Evolutionary conservation across 2,329 filamentous ascomycete genomes (phyloP).

Genomic region (Helotiales sp.): DNA sequence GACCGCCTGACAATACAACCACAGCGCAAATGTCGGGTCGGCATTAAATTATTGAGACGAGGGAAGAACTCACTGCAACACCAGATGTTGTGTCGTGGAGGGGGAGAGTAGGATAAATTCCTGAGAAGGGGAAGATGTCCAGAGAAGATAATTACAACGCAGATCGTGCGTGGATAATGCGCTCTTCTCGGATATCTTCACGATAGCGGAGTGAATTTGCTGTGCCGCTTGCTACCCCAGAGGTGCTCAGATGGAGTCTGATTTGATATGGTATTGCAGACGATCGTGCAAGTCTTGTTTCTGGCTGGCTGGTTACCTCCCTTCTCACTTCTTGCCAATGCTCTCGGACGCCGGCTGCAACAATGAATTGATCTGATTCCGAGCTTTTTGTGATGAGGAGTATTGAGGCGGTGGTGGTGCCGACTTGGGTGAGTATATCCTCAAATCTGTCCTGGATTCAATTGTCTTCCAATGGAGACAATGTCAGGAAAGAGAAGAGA

Average conservation of each 20-base stretch:
- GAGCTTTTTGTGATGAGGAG: background rate
- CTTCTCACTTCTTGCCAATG: background rate
- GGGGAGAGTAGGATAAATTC: background rate
- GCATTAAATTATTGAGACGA: constrained; percentile 1
- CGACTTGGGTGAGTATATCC: background rate
- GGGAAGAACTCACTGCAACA: background rate
- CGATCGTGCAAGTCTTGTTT: background rate
- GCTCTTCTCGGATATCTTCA: background rate
- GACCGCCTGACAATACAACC: background rate
- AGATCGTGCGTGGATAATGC: background rate
- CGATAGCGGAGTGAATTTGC: background rate
- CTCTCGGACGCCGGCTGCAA: background rate
- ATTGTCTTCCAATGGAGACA: background rate
- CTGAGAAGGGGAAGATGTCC: too few species aligned
- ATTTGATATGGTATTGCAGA: background rate
- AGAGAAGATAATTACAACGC: background rate
- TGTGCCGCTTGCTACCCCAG: background rate
- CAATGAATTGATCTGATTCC: background rate
- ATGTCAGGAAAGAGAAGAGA: background rate
- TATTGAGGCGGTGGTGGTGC: background rate
- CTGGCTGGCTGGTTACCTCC: background rate
- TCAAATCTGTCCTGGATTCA: too few species aligned
- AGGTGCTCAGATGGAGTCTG: background rate
- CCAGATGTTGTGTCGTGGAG: constrained; percentile 1
- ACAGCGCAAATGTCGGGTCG: background rate